Evolutionary conservation across 768 basidiomycete genomes (phyloP).

Genomic region (Mycena metata): DNA sequence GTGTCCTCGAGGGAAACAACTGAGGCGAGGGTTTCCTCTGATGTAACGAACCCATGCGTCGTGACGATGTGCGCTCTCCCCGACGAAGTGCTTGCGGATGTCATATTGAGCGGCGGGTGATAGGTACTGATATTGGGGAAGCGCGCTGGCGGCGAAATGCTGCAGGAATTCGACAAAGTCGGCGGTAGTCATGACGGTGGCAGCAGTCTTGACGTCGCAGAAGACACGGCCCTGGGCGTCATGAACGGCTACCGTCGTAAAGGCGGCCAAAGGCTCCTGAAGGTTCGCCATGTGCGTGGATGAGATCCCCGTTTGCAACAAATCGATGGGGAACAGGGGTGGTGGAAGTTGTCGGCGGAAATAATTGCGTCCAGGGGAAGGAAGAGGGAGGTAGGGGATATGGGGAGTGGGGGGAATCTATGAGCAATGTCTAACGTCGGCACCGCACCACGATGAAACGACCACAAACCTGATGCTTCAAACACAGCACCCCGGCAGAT

Average conservation of each 20-base stretch:
- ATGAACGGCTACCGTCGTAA: slow-evolving; percentile 15
- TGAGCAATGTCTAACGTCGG: not conserved
- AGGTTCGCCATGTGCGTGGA: not conserved
- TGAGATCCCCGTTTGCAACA: not conserved
- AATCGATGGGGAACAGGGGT: slow-evolving; percentile 22
- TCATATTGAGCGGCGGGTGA: not conserved
- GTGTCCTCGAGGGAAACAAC: slow-evolving; percentile 7
- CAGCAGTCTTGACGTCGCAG: slow-evolving; percentile 11
- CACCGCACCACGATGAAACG: not conserved
- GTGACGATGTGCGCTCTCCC: not conserved
- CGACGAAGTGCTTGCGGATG: slow-evolving; percentile 1
- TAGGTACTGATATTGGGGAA: not conserved
- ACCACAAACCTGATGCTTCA: not conserved
- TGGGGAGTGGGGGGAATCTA: slow-evolving; percentile 23
- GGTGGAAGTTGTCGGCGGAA: not conserved
- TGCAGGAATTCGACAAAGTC: slow-evolving; percentile 26
- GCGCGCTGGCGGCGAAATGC: not conserved
- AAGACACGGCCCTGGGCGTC: not conserved
- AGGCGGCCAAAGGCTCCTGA: not conserved
- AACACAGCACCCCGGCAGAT: not conserved
- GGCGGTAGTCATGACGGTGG: not conserved
- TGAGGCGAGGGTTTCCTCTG: not conserved
- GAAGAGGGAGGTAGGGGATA: slow-evolving; percentile 10
- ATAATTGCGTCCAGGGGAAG: not conserved
- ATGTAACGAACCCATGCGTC: slow-evolving; percentile 9